Conservation (phyloP, 208 protist genomes). For the Crithidia fasciculata region DNA sequence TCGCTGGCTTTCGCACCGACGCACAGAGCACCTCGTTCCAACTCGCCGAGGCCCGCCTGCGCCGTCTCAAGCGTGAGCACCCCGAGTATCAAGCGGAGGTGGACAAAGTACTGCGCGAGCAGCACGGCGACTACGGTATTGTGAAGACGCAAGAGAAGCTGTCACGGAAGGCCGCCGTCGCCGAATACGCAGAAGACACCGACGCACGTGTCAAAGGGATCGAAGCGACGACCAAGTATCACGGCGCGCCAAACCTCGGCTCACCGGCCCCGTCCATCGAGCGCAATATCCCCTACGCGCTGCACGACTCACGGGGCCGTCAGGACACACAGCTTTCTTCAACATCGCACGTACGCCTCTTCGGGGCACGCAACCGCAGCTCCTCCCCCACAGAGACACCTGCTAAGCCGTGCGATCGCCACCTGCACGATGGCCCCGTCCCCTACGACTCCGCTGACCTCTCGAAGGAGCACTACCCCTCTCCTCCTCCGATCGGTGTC, state of each 20-base stretch:
- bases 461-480: conserved; percentile 60
- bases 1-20: conserved; percentile 5
- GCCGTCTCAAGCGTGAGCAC: conserved; percentile 42
- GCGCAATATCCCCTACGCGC: conserved; percentile 58
- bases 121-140: conserved; percentile 51
- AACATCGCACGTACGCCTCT: conserved; percentile 35
- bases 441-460: conserved; percentile 52
- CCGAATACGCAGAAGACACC: conserved; percentile 53
- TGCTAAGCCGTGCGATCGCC: conserved; percentile 30
- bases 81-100: conserved; percentile 38
- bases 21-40: conserved; percentile 49
- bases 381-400: conserved; percentile 23
- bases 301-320: conserved; percentile 45
- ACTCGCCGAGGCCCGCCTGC: conserved; percentile 62
- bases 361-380: conserved; percentile 43
- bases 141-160: conserved; percentile 60
- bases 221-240: conserved; percentile 30
- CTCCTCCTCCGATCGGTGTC: conserved; percentile 69
- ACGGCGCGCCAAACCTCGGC: conserved; percentile 41
- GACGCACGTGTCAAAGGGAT: conserved; percentile 41
- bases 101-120: conserved; percentile 31
- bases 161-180: conserved; percentile 43
- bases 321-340: conserved; percentile 36
- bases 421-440: conserved; percentile 32
- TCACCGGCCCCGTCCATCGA: conserved; percentile 35